Evolutionary conservation across 1,284 basidiomycete genomes (phyloP).

Genomic region (Anthracocystis walkeri): DNA sequence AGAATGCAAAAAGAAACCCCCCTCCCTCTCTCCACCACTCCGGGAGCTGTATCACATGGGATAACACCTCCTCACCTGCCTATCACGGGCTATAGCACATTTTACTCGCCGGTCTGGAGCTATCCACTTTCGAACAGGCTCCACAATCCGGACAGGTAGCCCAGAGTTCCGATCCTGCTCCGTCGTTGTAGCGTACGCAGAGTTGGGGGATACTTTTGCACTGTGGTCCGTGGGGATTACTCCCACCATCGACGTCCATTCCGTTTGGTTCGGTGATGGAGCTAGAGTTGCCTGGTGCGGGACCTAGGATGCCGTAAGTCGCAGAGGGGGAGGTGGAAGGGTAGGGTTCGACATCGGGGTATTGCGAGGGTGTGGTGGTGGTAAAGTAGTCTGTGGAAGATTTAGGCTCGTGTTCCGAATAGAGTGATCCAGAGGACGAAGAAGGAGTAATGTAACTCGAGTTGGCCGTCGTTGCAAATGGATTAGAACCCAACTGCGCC

Average conservation of each 20-base stretch:
- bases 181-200: slow-evolving; percentile 54
- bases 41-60: slow-evolving; percentile 7
- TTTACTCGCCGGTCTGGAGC: slow-evolving; percentile 19
- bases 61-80: slow-evolving; percentile 17
- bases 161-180: slow-evolving; percentile 56
- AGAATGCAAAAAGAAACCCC: not conserved
- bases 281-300: slow-evolving; percentile 19
- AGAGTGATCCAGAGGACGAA: slow-evolving; percentile 24
- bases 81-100: slow-evolving; percentile 50
- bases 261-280: slow-evolving; percentile 9
- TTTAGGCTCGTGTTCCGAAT: slow-evolving; percentile 31
- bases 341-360: slow-evolving; percentile 39
- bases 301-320: slow-evolving; percentile 44
- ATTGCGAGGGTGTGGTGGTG: slow-evolving; percentile 8
- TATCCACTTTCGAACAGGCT: slow-evolving; percentile 43
- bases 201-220: slow-evolving; percentile 63
- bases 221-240: slow-evolving; percentile 45
- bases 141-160: slow-evolving; percentile 57
- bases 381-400: slow-evolving; percentile 41
- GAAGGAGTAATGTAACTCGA: slow-evolving; percentile 26
- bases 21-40: too few species aligned
- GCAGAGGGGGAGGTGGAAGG: slow-evolving; percentile 28
- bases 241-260: slow-evolving; percentile 46
- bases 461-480: slow-evolving; percentile 8
- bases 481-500: slow-evolving; percentile 42